Conservation (phyloP, 164 flowering plant genomes). For the Houttuynia cordata region DNA sequence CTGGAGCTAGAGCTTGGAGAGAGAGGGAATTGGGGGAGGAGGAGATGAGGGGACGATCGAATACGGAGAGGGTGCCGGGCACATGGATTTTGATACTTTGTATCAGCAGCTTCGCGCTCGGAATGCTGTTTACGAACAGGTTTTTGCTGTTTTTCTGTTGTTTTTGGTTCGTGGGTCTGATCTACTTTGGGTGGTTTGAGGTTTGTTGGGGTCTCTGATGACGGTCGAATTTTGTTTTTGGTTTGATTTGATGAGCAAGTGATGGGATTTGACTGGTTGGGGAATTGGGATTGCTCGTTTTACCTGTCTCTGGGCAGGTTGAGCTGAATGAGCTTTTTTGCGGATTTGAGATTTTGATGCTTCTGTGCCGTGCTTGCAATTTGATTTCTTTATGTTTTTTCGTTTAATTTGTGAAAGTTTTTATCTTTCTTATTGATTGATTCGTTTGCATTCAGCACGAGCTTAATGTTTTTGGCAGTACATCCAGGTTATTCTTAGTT, state of each 20-base stretch:
- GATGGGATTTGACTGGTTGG: no score
- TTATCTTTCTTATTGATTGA: neutral
- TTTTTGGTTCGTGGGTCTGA: conserved; percentile 6
- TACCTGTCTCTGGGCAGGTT: no score
- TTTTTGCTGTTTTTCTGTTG: conserved; percentile 9
- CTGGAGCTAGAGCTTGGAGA: neutral
- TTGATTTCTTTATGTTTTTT: no score
- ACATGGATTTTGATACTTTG: conserved; percentile 64
- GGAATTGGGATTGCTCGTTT: no score
- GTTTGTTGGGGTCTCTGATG: neutral
- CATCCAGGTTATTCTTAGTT: neutral
- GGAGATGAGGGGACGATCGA: conserved; percentile 19
- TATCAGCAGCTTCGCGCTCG: conserved; percentile 46
- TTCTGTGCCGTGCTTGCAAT: no score
- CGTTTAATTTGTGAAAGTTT: no score
- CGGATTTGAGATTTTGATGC: neutral
- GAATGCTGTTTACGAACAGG: conserved; percentile 64
- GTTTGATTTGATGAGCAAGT: no score
- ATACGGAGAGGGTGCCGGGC: conserved; percentile 26
- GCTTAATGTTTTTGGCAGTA: neutral
- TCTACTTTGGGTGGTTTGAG: neutral
- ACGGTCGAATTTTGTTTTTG: neutral
- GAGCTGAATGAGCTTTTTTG: neutral
- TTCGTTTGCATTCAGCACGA: neutral
- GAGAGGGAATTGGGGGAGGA: neutral